Evolutionary conservation across 2,329 filamentous ascomycete species (phyloP).

Genomic region (Cladosporium colombiae): DNA sequence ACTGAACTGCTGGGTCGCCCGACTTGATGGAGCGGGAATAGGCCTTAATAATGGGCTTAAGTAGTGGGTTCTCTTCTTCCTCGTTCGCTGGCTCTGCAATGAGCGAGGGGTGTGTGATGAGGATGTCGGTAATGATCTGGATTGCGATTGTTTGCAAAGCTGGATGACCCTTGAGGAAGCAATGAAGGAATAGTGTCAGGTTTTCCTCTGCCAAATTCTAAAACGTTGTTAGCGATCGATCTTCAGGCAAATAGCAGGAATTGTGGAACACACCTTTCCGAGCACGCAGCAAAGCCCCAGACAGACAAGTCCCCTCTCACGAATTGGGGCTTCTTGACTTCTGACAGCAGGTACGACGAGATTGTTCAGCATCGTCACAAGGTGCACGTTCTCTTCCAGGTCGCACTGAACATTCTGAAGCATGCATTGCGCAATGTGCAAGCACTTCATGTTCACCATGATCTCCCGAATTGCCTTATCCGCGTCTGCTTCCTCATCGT

Average conservation of each 20-base stretch:
- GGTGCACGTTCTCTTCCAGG: conserved; percentile 82
- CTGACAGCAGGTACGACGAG: conserved; percentile 93
- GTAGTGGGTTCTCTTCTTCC: conserved; percentile 43
- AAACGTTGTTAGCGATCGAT: conserved; percentile 16
- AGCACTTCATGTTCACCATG: conserved; percentile 96
- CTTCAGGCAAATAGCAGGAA: not conserved
- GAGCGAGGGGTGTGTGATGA: conserved; percentile 83
- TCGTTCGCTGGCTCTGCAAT: conserved; percentile 58
- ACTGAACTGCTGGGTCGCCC: conserved; percentile 72
- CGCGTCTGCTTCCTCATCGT: conserved; percentile 61
- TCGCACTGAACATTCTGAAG: conserved; percentile 87
- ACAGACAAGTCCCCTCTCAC: conserved; percentile 86
- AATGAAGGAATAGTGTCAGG: conserved; percentile 72
- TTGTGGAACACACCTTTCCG: conserved; percentile 61
- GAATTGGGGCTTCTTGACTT: conserved; percentile 87
- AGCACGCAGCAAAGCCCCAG: conserved; percentile 88
- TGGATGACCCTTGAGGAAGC: conserved; percentile 90
- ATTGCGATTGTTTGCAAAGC: conserved; percentile 85
- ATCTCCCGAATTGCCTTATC: conserved; percentile 84
- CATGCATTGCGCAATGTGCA: conserved; percentile 97
- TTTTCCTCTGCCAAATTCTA: conserved; percentile 22
- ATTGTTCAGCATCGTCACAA: conserved; percentile 98
- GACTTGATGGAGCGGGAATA: conserved; percentile 79
- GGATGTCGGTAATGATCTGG: conserved; percentile 89
- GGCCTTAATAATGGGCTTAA: conserved; percentile 75